These are phyloP conservation scores for Straminergon stramineum DNA, from an alignment of 225 moss, liverwort and hornwort genomes.

Conservation along the genomic window DNA sequence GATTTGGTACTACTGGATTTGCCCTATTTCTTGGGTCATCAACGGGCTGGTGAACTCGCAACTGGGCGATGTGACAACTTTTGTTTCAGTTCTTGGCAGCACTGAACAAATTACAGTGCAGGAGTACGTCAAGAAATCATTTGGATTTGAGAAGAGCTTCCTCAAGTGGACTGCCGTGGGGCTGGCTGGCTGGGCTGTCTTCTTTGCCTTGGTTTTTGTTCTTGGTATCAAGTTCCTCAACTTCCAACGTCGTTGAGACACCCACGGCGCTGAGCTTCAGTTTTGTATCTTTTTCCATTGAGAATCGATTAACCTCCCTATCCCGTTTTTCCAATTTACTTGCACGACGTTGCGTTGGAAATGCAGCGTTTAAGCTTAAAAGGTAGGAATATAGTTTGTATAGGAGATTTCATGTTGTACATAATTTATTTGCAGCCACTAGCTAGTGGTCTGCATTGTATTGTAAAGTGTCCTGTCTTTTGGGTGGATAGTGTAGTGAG, in stretches of 20 bases:
- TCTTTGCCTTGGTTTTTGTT: slow-evolving; percentile 20
- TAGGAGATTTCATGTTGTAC: not conserved
- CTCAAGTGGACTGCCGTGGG: slow-evolving; percentile 14
- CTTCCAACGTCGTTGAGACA: slow-evolving; percentile 31
- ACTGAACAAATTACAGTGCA: not conserved
- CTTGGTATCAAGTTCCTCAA: slow-evolving; percentile 34
- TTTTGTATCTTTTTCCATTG: not conserved
- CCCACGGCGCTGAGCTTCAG: not conserved
- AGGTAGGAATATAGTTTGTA: not conserved
- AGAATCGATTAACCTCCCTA: not conserved
- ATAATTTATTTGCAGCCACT: not conserved
- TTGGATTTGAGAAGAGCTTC: slow-evolving; percentile 30
- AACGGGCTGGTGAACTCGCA: slow-evolving; percentile 43
- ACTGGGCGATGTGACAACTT: slow-evolving; percentile 1
- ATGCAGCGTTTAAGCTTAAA: not conserved
- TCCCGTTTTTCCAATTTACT: not conserved
- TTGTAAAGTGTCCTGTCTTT: too few relatives aligned
- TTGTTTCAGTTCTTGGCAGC: rapidly evolving
- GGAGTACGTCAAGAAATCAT: not conserved
- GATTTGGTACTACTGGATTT: slow-evolving; percentile 65
- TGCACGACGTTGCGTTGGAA: not conserved
- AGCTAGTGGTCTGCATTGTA: not conserved
- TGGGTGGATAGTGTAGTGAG: too few relatives aligned
- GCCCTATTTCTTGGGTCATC: slow-evolving; percentile 40
- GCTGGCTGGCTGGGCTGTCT: slow-evolving; percentile 14